Evolutionary conservation across 2,329 filamentous ascomycete species (phyloP), one percentile per base, ranked within the genome.

Genomic region (Aschersonia sp.): DNA sequence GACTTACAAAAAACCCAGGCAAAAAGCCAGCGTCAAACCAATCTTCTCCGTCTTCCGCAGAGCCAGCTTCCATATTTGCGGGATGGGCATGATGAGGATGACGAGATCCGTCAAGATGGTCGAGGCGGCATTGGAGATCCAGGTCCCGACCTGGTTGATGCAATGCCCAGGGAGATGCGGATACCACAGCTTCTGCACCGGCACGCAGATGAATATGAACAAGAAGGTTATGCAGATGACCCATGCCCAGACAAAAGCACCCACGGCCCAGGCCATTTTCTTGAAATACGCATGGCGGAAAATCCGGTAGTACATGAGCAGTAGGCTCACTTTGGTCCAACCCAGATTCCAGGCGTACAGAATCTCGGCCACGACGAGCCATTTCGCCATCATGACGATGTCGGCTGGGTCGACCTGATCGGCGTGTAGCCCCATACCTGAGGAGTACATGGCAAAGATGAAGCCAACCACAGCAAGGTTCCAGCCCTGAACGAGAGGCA

Each of bases 241-340:
- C 71, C 73, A 76, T 29, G 58, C 57, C 48, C 73, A 61, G 39
- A 69, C 63, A 6, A 76, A 66, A 12, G 53, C 50, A 7, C 64
- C 67, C 5, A 74, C 61, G 3, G 58, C 54, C 53, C 63, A 66
- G 1, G 64, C 62, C 54, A 64, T 64, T 49, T 59, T 65, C 53
- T 66, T 66, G 50, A 74, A 69, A 49, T 62, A 63, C 0, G 60
- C 59, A 5, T 68, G 59, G 22, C 61, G 68, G 55, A 76, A 76
- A 51, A 76, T 72, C 54, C 71, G 70, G 53, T 65, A 66, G 59
- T 74, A 75, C 69, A 76, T 72, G 41, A 73, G 57, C 43, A 76
- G 54, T 29, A 76, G 60, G 45, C 66, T 67, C 11, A 73, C 47
- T 52, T 74, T 76, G n/a, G 71, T 70, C 59, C 70, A 66, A 40